Evolutionary conservation across 2,329 filamentous ascomycete species (phyloP).

Genomic region (Trichoderma citrinoviride): DNA sequence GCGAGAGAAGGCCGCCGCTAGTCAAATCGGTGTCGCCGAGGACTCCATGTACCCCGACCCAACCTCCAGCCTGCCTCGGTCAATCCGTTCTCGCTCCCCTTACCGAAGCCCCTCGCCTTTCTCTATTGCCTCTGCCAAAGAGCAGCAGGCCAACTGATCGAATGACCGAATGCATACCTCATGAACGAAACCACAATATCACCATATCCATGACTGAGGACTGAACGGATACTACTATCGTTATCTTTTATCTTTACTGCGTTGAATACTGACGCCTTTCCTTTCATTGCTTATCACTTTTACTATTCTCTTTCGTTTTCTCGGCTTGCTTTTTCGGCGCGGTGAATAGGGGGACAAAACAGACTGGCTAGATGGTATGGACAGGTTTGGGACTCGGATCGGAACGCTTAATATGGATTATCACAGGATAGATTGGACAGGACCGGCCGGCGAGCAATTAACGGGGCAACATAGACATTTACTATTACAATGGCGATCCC

Average conservation of each 20-base stretch:
- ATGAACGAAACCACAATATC: conserved; percentile 4
- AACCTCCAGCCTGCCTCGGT: conserved; percentile 22
- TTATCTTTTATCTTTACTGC: not conserved
- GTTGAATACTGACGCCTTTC: not conserved
- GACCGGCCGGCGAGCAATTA: not conserved
- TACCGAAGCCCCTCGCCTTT: conserved; percentile 16
- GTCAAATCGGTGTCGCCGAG: conserved; percentile 47
- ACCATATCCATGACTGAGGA: not conserved
- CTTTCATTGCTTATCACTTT: not conserved
- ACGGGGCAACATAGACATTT: not conserved
- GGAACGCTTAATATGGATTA: not conserved
- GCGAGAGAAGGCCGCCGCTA: conserved; percentile 52
- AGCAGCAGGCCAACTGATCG: conserved; percentile 3
- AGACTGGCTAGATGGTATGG: conserved; percentile 6
- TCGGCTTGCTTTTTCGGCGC: not conserved
- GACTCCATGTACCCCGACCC: conserved; percentile 29
- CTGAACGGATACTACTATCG: not conserved
- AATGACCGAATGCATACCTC: not conserved
- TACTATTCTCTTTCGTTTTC: not conserved
- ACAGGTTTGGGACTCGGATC: not conserved
- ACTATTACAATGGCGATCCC: not conserved
- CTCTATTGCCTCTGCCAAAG: conserved; percentile 7
- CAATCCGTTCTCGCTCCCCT: conserved; percentile 18
- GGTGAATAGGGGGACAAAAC: not conserved
- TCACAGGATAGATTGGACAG: conserved; percentile 14